Evolutionary conservation across 2,329 filamentous ascomycete species (phyloP).

Genomic region (Falciphora oryzae): DNA sequence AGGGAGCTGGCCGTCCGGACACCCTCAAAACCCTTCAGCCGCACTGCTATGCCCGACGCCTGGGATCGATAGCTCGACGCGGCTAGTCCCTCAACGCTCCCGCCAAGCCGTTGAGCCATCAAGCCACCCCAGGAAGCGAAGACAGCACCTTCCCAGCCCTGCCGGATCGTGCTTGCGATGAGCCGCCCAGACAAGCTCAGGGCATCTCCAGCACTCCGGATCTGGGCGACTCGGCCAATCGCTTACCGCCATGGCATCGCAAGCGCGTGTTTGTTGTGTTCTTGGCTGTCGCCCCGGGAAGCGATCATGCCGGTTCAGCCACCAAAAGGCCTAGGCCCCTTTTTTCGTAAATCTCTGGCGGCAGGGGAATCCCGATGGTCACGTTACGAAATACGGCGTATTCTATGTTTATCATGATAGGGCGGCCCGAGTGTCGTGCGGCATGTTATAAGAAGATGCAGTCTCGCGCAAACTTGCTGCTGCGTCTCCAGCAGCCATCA

Average conservation of each 20-base stretch:
- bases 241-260: not conserved
- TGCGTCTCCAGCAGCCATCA: not conserved
- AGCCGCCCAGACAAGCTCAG: not conserved
- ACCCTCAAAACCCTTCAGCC: not conserved
- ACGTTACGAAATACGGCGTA: not conserved
- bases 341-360: not conserved
- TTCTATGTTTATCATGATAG: not conserved
- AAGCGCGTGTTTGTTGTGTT: not conserved
- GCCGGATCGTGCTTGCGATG: no score
- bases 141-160: not conserved
- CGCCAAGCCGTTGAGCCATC: not conserved
- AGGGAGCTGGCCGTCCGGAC: not conserved
- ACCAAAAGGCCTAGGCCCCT: no score
- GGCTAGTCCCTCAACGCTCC: not conserved
- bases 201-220: not conserved
- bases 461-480: no score
- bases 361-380: not conserved
- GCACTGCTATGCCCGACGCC: not conserved
- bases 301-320: not conserved
- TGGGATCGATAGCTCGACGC: not conserved
- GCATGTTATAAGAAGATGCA: not conserved
- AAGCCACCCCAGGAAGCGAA: not conserved
- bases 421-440: not conserved
- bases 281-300: not conserved
- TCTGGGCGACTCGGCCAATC: not conserved